Percentiles rank a stretch among this genome's conserved stretches.
Conservation (phyloP, 768 basidiomycete species). For the Coprinopsis cinerea region DNA sequence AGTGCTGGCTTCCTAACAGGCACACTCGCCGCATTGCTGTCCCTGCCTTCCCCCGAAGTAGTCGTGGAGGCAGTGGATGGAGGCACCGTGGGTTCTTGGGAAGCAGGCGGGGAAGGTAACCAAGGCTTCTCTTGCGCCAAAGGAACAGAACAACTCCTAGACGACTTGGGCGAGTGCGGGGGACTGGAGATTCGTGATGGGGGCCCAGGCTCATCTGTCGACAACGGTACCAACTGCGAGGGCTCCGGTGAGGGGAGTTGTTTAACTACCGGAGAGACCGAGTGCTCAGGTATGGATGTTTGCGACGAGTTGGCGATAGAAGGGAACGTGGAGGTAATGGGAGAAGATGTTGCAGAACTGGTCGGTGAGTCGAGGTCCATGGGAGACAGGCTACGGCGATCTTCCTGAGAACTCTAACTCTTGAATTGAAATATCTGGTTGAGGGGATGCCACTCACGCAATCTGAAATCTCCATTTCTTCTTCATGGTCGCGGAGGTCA, state of each 20-base stretch:
- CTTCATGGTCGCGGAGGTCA: neutral
- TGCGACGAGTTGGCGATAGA: constrained; percentile 8
- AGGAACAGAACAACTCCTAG: too few relatives aligned
- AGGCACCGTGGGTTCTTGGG: too few relatives aligned
- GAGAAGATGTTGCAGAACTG: constrained; percentile 23
- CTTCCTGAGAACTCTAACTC: constrained; percentile 5
- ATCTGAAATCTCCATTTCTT: constrained; percentile 9
- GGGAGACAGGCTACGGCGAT: constrained; percentile 36
- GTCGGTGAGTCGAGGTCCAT: constrained; percentile 56
- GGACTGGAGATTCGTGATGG: too few relatives aligned
- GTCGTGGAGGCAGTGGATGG: too few relatives aligned
- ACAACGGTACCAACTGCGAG: neutral
- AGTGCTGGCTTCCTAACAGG: neutral
- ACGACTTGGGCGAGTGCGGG: too few relatives aligned
- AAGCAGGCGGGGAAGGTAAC: too few relatives aligned
- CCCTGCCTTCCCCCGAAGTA: too few relatives aligned
- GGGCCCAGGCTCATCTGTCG: too few relatives aligned
- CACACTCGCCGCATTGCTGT: too few relatives aligned
- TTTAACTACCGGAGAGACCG: neutral
- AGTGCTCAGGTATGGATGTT: constrained; percentile 1
- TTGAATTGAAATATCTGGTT: neutral
- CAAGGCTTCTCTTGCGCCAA: too few relatives aligned
- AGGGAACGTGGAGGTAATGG: neutral
- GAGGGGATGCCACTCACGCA: neutral
- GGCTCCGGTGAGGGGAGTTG: neutral